These are phyloP conservation scores for Ceratopteris richardii DNA, from an alignment of 75 land plant genomes.

Conservation along the genomic window DNA sequence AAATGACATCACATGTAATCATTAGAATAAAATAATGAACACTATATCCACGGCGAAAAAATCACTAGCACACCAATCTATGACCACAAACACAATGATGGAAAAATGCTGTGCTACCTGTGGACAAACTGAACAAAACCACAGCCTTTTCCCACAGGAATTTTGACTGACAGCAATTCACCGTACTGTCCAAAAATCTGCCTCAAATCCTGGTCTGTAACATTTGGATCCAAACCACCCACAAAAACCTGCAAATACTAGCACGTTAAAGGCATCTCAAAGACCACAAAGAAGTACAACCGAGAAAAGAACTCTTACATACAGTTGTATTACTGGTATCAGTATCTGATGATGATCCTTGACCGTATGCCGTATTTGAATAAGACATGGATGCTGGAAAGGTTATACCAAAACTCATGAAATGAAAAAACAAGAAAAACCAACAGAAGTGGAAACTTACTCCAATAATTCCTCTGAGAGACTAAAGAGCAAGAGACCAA, in stretches of 20 bases:
- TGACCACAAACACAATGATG: too few species aligned
- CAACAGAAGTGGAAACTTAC: too few species aligned
- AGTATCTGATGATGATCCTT: conserved; percentile 48
- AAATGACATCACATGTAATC: too few species aligned
- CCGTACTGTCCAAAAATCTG: conserved; percentile 75
- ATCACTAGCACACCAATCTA: too few species aligned
- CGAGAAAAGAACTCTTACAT: conserved; percentile 15
- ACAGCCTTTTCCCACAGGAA: conserved; percentile 75
- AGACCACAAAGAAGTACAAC: too few species aligned
- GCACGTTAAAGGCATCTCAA: too few species aligned
- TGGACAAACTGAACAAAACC: conserved; percentile 84
- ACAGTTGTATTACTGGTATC: conserved; percentile 84
- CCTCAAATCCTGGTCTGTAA: conserved; percentile 69
- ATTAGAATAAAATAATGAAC: too few species aligned
- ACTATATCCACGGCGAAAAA: too few species aligned
- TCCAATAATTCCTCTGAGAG: too few species aligned
- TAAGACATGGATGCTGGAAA: conserved; percentile 4
- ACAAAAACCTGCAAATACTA: conserved; percentile 63
- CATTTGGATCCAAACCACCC: conserved; percentile 81
- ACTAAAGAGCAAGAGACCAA: too few species aligned
- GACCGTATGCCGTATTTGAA: conserved; percentile 25
- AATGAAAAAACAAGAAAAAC: too few species aligned
- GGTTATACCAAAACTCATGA: neutral
- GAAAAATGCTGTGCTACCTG: too few species aligned
- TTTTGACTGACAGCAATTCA: conserved; percentile 77